phyloP scores from a whole-genome alignment of 2,329 filamentous ascomycete genomes.

The Fusarium concolor region DNA sequence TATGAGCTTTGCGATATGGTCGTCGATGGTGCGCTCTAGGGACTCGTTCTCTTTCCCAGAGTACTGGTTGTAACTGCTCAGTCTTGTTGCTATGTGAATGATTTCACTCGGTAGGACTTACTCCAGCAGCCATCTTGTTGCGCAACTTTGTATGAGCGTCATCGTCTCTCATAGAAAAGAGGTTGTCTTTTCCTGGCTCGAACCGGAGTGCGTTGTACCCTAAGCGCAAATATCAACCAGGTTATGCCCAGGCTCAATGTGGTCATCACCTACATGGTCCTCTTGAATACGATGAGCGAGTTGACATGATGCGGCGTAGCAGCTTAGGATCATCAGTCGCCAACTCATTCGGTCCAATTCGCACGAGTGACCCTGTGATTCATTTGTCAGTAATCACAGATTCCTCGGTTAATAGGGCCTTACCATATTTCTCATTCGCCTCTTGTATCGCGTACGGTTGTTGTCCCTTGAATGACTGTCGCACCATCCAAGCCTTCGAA shows the following conservation, averaged over 20 bases:
- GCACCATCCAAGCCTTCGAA: constrained; percentile 51
- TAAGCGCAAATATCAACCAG: neutral
- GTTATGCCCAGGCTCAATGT: rapidly evolving
- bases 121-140: constrained; percentile 64
- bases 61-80: constrained; percentile 54
- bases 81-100: too few relatives aligned
- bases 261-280: constrained; percentile 54
- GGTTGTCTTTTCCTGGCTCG: constrained; percentile 62
- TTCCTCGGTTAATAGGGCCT: neutral
- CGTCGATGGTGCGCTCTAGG: constrained; percentile 62
- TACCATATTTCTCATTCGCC: constrained; percentile 24
- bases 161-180: constrained; percentile 64
- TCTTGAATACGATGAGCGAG: constrained; percentile 61
- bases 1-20: constrained; percentile 58
- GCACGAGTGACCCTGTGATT: constrained; percentile 2
- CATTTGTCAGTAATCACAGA: rapidly evolving
- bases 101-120: constrained; percentile 40
- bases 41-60: constrained; percentile 65
- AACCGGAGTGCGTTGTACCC: constrained; percentile 58
- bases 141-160: constrained; percentile 58
- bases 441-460: constrained; percentile 43
- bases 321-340: constrained; percentile 10
- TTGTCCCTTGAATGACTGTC: constrained; percentile 40
- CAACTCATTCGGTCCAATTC: constrained; percentile 21
- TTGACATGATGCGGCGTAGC: constrained; percentile 56